Evolutionary conservation across 2,329 filamentous ascomycete genomes (phyloP), one percentile per base, ranked within the genome.

Genomic region (Microdochium trichocladiopsis): DNA sequence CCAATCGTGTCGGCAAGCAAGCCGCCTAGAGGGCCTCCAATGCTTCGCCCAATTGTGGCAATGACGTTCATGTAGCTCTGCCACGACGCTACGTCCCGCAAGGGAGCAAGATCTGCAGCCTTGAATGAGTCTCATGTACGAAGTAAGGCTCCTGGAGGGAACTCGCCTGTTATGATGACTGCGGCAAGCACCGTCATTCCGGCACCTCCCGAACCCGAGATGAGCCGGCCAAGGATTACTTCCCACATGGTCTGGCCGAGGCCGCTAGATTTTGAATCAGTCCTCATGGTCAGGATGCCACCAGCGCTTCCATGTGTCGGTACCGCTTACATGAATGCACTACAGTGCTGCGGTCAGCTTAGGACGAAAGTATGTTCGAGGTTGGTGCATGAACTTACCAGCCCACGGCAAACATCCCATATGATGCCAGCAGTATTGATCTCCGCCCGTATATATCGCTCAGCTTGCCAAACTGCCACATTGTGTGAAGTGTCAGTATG

Each of bases 1-100:
- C 84, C 84, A 12, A 87, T 72, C 0, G 76, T 74, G 56, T 87
- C 81, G 1, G 82, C 78, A 2, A 87, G 64, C 60, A 73, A 79
- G 2, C 84, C 84, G 1, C 84, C 84, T 0, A 85, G 52, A 2
- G 77, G 78, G 0, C 77, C 78, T 2, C 78, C 78, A 0, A 80
- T 58, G 47, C 75, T 78, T 33, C 78, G 69, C 2, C 77, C 78
- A 2, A 71, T 69, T 0, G 78, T 80, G 11, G 75, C 71, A 11
- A 75, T 72, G 0, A 81, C 68, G 45, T 81, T 80, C 52, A 79
- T 68, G 53, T 77, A 79, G 11, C 74, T 73, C 49, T 77, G 71
- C 78, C 78, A 82, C 1, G 73, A 66, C 0, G 77, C 78, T 0
- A 80, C 73, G 16, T 82, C 74, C 47, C 76, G 68, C 1, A 80